Percentiles rank a stretch among this genome's conserved stretches.
phyloP scores from a whole-genome alignment of 2,329 filamentous ascomycete genomes.

The Graphiopsis chlorocephala region DNA sequence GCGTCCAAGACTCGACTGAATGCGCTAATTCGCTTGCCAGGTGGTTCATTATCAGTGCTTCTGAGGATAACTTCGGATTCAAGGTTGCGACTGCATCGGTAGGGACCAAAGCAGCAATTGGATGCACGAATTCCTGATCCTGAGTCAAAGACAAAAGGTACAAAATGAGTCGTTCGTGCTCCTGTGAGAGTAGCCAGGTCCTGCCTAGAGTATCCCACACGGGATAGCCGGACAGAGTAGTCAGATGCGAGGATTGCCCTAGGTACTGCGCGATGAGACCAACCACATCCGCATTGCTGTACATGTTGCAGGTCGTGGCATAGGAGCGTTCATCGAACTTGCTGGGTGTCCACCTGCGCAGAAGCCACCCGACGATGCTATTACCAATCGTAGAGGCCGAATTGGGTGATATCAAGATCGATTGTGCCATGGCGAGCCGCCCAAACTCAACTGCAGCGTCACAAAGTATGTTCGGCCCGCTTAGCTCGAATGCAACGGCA shows the following conservation, averaged over 20 bases:
- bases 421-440: constrained; percentile 63
- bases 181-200: constrained; percentile 42
- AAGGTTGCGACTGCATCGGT: background rate
- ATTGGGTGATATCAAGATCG: constrained; percentile 66
- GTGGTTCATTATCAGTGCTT: constrained; percentile 25
- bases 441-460: constrained; percentile 77
- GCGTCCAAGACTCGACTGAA: constrained; percentile 19
- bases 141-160: constrained; percentile 48
- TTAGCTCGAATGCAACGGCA: constrained; percentile 73
- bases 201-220: constrained; percentile 43
- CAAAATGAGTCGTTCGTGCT: constrained; percentile 42
- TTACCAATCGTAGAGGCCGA: constrained; percentile 66
- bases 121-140: background rate
- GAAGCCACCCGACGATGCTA: constrained; percentile 76
- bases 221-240: constrained; percentile 26
- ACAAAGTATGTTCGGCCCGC: constrained; percentile 73
- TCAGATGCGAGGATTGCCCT: constrained; percentile 45
- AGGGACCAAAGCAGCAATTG: background rate
- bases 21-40: constrained; percentile 23
- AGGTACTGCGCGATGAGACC: constrained; percentile 69
- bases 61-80: constrained; percentile 15
- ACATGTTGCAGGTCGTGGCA: constrained; percentile 61
- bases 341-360: constrained; percentile 74
- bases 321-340: constrained; percentile 61
- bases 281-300: constrained; percentile 64